phyloP scores from a whole-genome alignment of 208 protist genomes.

The Trypanosoma avium region DNA sequence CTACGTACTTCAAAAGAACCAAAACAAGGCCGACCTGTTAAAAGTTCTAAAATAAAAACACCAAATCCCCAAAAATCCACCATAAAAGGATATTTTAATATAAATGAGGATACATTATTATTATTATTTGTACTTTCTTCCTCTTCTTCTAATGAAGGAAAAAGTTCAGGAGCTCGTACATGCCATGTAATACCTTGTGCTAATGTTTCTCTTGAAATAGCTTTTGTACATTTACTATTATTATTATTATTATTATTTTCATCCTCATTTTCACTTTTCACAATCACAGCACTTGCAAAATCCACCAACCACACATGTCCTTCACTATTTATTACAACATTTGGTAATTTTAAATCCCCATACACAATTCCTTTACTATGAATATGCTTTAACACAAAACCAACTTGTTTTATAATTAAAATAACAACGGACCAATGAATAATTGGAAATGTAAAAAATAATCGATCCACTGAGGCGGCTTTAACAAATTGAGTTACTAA shows the following conservation, averaged over 20 bases:
- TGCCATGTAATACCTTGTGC: constrained; percentile 28
- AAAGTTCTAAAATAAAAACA: constrained; percentile 34
- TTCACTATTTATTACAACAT: constrained; percentile 27
- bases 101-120: neutral
- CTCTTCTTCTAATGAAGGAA: neutral
- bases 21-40: constrained; percentile 21
- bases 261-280: neutral
- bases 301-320: constrained; percentile 43
- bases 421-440: constrained; percentile 29
- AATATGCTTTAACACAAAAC: constrained; percentile 21
- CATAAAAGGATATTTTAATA: constrained; percentile 20
- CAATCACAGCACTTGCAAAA: constrained; percentile 26
- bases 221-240: neutral
- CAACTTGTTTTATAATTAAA: constrained; percentile 18
- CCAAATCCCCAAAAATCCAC: constrained; percentile 46
- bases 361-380: constrained; percentile 37
- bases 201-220: neutral
- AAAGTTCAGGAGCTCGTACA: constrained; percentile 34
- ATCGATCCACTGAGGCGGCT: constrained; percentile 26
- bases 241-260: neutral
- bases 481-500: constrained; percentile 40
- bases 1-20: constrained; percentile 17
- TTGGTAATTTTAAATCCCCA: constrained; percentile 47
- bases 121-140: neutral
- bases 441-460: constrained; percentile 30